Base-by-base conservation (phyloP, 2,329 filamentous ascomycete genomes). In the Calonectria fujianensis region DNA sequence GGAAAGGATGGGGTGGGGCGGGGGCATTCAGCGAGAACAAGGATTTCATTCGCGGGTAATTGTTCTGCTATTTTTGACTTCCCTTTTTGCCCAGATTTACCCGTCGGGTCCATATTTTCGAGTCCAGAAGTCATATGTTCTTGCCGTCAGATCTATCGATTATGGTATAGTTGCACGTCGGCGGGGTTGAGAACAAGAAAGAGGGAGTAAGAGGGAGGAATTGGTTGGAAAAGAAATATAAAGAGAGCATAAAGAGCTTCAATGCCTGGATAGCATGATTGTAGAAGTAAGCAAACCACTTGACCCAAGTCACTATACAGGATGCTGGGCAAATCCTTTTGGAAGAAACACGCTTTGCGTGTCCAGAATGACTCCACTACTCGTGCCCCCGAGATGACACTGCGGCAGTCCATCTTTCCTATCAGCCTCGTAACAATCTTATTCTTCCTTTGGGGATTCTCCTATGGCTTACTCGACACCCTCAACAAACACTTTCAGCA, bases 341-440 rank as follows among this genome's bases (percentile, higher is more conserved):
- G 52, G 29, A 31, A 84, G 80, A 82, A 82, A 59, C 85, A 87
- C 51, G 87, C 88, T 59, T 85, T 89, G 76, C 86, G 85, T 75
- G 85, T 86, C 72, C 84, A 85, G 67, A 86, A 88, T 72, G 77
- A 83, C 69, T 81, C 83, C 73, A 82, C 84, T 51, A 89, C 87
- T 24, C 85, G 81, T 63, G 87, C 86, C 1, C 86, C 87, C 14
- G 85, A 94, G 82, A 86, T 95, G 75, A 94, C 92, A 0, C 82
- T 94, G 31, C 87, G 91, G 66, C 88, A 94, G 80, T 95, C 93
- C 14, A 87, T 95, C 69, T 90, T 90, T 77, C 94, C 93, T 4
- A 88, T 95, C 57, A 86, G 87, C 70, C 88, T 95, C 4, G 86
- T 87, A 52, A 88, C 87, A 7, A 81, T 85, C 37, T 82, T 88